Evolutionary conservation across 805 yeast species (phyloP), one percentile per base, ranked within the genome.

Genomic region (Suhomyces faveliae): DNA sequence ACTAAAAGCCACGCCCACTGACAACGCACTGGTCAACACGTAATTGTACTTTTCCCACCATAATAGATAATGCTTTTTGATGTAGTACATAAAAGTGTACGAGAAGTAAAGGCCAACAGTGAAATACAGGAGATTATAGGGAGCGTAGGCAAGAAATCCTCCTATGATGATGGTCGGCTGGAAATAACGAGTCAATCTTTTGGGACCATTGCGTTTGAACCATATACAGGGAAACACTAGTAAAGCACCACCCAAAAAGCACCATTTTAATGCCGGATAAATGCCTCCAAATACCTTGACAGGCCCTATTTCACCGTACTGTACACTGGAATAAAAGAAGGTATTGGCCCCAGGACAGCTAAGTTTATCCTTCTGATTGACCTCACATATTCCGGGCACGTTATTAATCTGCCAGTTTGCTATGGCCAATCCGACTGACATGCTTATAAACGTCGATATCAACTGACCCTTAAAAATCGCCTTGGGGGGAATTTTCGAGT

Each of bases 1-100:
- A 49, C 83, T 70, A 51, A 83, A 73, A 2, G 87, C 87, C 15
- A 81, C 77, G n/a, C 87, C 88, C 0, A 86, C 80, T 7, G 76
- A 65, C 22, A 83, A 64, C 1, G 80, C 85, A 44, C 84, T 77
- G 20, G 83, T 70, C 44, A 84, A 62, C 19, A 84, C 73, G 59
- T 83, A 84, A 61, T 84, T 84, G 63, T 85, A 85, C 62, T 84
- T 85, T 35, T 84, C 83, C 90, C 87, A 85, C 87, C 86, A 77
- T 19, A 71, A 62, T 41, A 74, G 59, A 61, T 77, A 77, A 55
- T 71, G 67, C 50, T 70, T 66, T 54, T 78, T 75, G 55, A 82
- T 65, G 56, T 72, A 71, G 64, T 74, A 81, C 68, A 81, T 81
- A 68, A 84, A 85, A 4, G 73, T 43, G 52, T 74, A 74, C 4